Conservation (phyloP, 164 flowering plant genomes). For the Houttuynia cordata region DNA sequence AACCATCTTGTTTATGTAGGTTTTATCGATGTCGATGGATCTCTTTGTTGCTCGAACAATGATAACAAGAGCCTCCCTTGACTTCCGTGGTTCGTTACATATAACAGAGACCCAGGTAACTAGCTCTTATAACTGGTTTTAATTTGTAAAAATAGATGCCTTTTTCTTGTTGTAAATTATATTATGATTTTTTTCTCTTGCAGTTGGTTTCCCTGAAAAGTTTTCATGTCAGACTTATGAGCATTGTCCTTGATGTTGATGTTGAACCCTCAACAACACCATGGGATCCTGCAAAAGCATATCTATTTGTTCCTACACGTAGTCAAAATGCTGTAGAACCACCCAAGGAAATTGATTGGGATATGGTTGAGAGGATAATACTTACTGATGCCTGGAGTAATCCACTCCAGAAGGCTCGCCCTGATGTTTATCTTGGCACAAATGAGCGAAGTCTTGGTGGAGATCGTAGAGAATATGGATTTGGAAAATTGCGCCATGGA, state of each 20-base stretch:
- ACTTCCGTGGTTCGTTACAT: constrained; percentile 52
- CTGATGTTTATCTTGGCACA: constrained; percentile 97
- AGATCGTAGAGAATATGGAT: constrained; percentile 94
- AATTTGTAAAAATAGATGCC: background rate
- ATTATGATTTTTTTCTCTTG: constrained; percentile 6
- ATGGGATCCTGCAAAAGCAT: constrained; percentile 98
- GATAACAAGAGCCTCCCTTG: constrained; percentile 77
- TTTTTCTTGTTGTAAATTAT: background rate
- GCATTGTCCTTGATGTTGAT: constrained; percentile 97
- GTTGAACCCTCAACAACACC: constrained; percentile 97
- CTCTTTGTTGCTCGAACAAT: constrained; percentile 94
- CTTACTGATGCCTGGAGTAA: constrained; percentile 71
- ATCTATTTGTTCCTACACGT: constrained; percentile 75
- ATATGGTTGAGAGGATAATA: constrained; percentile 41
- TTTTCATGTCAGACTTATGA: constrained; percentile 97
- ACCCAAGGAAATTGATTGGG: constrained; percentile 64
- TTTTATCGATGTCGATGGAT: constrained; percentile 98
- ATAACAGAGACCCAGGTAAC: constrained; percentile 63
- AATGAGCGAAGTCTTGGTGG: constrained; percentile 95
- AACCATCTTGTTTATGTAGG: constrained; percentile 26
- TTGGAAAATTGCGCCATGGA: constrained; percentile 85
- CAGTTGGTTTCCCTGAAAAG: constrained; percentile 85
- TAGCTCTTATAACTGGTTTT: background rate
- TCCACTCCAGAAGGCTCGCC: constrained; percentile 95
- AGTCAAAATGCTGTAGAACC: constrained; percentile 41